phyloP scores from a whole-genome alignment of 2,329 filamentous ascomycete genomes.

The Aspergillus ruber region DNA sequence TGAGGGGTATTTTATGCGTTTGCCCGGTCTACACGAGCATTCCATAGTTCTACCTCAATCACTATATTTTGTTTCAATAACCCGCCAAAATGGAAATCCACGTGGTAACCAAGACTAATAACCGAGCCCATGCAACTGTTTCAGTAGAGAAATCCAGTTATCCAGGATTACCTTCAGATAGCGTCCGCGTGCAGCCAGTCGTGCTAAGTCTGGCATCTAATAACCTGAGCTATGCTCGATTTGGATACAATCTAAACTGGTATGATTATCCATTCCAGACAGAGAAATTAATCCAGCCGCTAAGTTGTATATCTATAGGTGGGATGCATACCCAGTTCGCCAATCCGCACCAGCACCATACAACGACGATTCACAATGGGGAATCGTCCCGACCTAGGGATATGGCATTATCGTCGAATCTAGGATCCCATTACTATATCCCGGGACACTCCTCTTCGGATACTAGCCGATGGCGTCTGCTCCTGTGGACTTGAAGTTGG shows the following conservation, averaged over 20 bases:
- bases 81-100: constrained; percentile 14
- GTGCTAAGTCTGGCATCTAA: constrained; percentile 15
- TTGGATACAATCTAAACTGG: constrained; percentile 9
- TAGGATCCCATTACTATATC: constrained; percentile 27
- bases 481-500: constrained; percentile 33
- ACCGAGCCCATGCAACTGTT: constrained; percentile 15
- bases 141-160: not conserved
- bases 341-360: constrained; percentile 17
- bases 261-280: too few relatives aligned
- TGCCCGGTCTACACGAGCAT: too few relatives aligned
- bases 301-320: too few relatives aligned
- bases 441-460: constrained; percentile 36
- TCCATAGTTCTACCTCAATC: too few relatives aligned
- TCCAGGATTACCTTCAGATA: constrained; percentile 2
- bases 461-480: constrained; percentile 40
- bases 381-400: constrained; percentile 46
- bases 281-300: too few relatives aligned
- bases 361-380: constrained; percentile 36
- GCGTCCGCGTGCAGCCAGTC: constrained; percentile 9
- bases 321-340: constrained; percentile 41
- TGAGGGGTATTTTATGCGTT: too few relatives aligned
- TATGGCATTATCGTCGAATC: constrained; percentile 40
- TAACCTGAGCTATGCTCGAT: constrained; percentile 13
- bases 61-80: not conserved
- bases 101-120: constrained; percentile 23